Evolutionary conservation across 208 protist species (phyloP), one percentile per base, ranked within the genome.

Genomic region (Lotmaria passim): DNA sequence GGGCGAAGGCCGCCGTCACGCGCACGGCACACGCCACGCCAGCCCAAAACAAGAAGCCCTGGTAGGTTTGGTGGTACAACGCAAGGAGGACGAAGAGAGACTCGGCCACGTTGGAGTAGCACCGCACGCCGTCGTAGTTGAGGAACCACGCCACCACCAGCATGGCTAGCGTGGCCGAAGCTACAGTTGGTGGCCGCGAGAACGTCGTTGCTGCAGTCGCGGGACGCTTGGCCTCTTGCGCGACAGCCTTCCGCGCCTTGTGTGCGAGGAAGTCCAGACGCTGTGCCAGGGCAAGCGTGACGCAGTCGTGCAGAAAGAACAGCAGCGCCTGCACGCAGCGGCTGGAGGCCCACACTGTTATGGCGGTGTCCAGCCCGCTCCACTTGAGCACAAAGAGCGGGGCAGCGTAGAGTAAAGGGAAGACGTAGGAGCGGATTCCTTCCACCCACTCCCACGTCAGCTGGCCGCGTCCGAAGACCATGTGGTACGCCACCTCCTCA

Each of bases 381-480:
- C 63, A 26, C 61, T 91, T 89, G 12, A 96, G 58, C 19, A 86
- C 0, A 47, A 75, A 79, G 41, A 93, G 81, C n/a, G 85, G 81
- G 7, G 68, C 17, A 0, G 87, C 87, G 34, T 83, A 88, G 3
- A 91, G 56, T 0, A 69, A 52, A 1, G 92, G 92, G 62, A 93
- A 93, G 19, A 90, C 36, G 31, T 88, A 85, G 38, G 87, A 91
- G 39, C 92, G 86, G 28, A 96, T 81, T 36, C 80, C 86, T 0
- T 83, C 74, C 0, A 75, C 39, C 88, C 89, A 96, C 60, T 96
- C 89, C 90, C 92, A 96, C 26, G 89, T 85, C 7, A 94, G 79
- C 31, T 87, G 69, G 0, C 89, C 92, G 34, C 85, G 85, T 3
- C 80, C 82, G 66, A 89, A 96, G 5, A 93, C 90, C 39, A 94